Evolutionary conservation across 2,329 filamentous ascomycete species (phyloP), one percentile per base, ranked within the genome.

Genomic region (Aureobasidium sp.): DNA sequence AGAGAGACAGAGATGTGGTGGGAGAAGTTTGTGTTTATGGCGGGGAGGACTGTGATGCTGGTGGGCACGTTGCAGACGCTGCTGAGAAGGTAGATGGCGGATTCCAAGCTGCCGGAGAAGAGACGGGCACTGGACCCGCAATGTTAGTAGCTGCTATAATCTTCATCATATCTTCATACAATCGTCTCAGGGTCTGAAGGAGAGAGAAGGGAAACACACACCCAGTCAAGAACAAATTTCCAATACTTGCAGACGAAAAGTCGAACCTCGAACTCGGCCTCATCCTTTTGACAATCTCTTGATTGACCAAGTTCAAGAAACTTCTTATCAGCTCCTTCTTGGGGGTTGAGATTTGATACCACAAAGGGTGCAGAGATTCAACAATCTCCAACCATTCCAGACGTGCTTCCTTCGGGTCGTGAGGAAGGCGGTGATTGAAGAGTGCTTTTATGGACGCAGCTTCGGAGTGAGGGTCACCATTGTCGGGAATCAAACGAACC

Each of bases 21-120:
- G 0, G 90, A 90, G 77, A 97, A 97, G 73, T 96, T 97, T 65
- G 89, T 91, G 78, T 96, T 96, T 68, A 97, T 90, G 4, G 90
- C 91, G 0, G 93, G 94, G 17, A 97, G 84, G 0, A 97, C 91
- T 0, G 85, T 82, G 6, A 94, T 85, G 57, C 85, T 81, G 12
- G 84, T 81, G 0, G 91, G 88, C 0, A 97, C 88, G n/a, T 85
- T 85, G 70, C 92, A 96, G 66, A 97, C 90, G 67, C 87, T 89
- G 56, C 88, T 89, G 5, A 97, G 82, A 2, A 97, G 83, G 71
- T 96, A 96, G 65, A 97, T 94, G 45, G 91, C 90, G 7, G 89
- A 89, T 73, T 97, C 94, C 66, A 97, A 93, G 63, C 88, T 93
- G 35, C 93, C 93, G 0, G 90, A 91, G 76, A 97, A 97, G 12